These are phyloP conservation scores for Eucalyptus shirleyi DNA, from an alignment of 345 rosid genomes.

Conservation along the genomic window DNA sequence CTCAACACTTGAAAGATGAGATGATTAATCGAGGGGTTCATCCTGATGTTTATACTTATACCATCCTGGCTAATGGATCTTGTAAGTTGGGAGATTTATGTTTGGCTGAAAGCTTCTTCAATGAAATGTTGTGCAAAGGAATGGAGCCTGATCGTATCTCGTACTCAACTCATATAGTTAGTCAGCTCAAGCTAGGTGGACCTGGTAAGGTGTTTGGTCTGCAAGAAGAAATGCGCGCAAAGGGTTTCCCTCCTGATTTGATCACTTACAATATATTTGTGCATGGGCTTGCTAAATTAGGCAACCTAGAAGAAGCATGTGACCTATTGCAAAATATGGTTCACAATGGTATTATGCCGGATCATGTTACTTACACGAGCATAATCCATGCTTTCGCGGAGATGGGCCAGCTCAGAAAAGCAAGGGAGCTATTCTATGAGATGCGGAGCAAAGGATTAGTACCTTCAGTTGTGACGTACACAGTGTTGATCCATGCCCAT, in stretches of 20 bases:
- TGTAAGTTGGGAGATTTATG: slow-evolving; percentile 37
- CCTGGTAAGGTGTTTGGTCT: slow-evolving; percentile 29
- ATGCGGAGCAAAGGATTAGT: slow-evolving; percentile 35
- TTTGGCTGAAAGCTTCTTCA: slow-evolving; percentile 28
- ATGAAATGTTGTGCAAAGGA: slow-evolving; percentile 49
- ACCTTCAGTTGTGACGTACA: slow-evolving; percentile 62
- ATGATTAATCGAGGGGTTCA: slow-evolving; percentile 32
- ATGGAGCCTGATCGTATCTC: slow-evolving; percentile 42
- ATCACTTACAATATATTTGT: slow-evolving; percentile 44
- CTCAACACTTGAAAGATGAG: slow-evolving; percentile 45
- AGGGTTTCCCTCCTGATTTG: slow-evolving; percentile 36
- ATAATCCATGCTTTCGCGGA: slow-evolving; percentile 42
- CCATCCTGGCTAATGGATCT: slow-evolving; percentile 47
- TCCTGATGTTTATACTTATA: slow-evolving; percentile 59
- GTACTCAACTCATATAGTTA: slow-evolving; percentile 33
- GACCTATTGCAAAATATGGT: slow-evolving; percentile 35
- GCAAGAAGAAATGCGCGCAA: slow-evolving; percentile 48
- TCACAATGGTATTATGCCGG: slow-evolving; percentile 35
- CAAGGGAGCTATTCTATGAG: slow-evolving; percentile 28
- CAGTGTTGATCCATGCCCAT: slow-evolving; percentile 59
- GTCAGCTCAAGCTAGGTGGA: slow-evolving; percentile 45
- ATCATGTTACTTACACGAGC: slow-evolving; percentile 57
- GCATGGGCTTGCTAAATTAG: slow-evolving; percentile 36
- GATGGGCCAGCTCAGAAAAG: slow-evolving; percentile 34
- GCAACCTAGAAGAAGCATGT: slow-evolving; percentile 30